These are phyloP conservation scores for Acanthamoeba healyi DNA, from an alignment of 208 protist species.

Conservation along the genomic window DNA sequence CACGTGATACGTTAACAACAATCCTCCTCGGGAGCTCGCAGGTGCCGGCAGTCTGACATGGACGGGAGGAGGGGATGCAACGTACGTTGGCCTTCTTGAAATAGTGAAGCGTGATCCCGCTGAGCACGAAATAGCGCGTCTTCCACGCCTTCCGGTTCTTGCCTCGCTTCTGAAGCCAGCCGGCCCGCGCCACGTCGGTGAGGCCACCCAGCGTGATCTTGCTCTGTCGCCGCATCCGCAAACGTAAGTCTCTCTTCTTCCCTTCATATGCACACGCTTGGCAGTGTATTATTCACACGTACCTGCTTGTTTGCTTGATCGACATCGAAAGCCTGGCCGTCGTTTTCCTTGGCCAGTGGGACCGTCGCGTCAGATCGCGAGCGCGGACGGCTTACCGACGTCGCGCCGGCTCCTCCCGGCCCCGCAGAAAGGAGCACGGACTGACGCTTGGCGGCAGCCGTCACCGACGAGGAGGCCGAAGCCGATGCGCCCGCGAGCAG, in stretches of 20 bases:
- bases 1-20: too few species aligned
- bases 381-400: not conserved
- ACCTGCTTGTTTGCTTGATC: not conserved
- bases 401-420: not conserved
- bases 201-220: conserved; percentile 24
- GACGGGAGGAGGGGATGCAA: not conserved
- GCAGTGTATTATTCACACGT: not conserved
- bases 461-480: not conserved
- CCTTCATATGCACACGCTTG: not conserved
- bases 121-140: conserved; percentile 60
- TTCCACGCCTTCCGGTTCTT: conserved; percentile 69
- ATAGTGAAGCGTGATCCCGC: conserved; percentile 45
- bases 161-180: conserved; percentile 60
- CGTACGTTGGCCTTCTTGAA: conserved; percentile 74
- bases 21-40: too few species aligned
- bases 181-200: not conserved
- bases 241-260: not conserved
- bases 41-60: not conserved
- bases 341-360: not conserved
- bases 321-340: not conserved
- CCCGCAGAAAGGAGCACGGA: not conserved
- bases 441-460: not conserved
- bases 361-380: not conserved
- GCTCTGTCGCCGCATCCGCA: not conserved
- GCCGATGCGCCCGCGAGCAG: not conserved